Conservation (phyloP, 257 asterid genomes). For the Solanum rostratum region DNA sequence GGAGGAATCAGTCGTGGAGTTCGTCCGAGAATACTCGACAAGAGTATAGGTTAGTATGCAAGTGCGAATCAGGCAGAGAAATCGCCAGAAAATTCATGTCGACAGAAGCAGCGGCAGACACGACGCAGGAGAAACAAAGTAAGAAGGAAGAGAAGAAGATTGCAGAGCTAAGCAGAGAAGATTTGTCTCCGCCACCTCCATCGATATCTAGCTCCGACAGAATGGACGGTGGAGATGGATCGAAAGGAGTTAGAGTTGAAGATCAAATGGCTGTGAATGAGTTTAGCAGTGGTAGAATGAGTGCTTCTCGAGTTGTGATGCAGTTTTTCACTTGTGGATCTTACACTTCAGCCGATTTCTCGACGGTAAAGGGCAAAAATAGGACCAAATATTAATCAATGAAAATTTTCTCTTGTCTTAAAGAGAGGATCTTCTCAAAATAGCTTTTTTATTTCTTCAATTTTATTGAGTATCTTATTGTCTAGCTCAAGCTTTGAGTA, state of each 20-base stretch:
- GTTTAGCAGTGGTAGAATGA: conserved; percentile 8
- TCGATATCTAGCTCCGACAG: conserved; percentile 20
- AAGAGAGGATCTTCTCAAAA: too few species aligned
- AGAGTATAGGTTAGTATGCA: conserved; percentile 12
- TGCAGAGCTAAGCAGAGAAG: conserved; percentile 20
- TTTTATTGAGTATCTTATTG: too few species aligned
- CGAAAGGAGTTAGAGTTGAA: neutral
- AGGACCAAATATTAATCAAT: neutral
- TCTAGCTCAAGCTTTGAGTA: neutral
- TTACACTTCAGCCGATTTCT: neutral
- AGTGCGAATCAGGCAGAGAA: conserved; percentile 20
- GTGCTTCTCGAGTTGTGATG: conserved; percentile 13
- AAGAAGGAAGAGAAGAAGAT: conserved; percentile 1
- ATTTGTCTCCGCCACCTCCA: conserved; percentile 12
- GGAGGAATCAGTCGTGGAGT: conserved; percentile 26
- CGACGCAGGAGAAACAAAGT: conserved; percentile 13
- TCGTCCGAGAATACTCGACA: conserved; percentile 7
- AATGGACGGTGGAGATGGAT: conserved; percentile 4
- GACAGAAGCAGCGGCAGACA: conserved; percentile 6
- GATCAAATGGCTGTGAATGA: conserved; percentile 14
- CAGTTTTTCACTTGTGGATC: conserved; percentile 24
- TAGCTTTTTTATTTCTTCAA: too few species aligned
- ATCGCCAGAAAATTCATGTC: conserved; percentile 2
- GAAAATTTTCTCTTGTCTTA: too few species aligned
- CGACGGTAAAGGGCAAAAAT: neutral